phyloP scores from a whole-genome alignment of 495 filamentous ascomycete genomes.

The Aspergillus saccharolyticus region DNA sequence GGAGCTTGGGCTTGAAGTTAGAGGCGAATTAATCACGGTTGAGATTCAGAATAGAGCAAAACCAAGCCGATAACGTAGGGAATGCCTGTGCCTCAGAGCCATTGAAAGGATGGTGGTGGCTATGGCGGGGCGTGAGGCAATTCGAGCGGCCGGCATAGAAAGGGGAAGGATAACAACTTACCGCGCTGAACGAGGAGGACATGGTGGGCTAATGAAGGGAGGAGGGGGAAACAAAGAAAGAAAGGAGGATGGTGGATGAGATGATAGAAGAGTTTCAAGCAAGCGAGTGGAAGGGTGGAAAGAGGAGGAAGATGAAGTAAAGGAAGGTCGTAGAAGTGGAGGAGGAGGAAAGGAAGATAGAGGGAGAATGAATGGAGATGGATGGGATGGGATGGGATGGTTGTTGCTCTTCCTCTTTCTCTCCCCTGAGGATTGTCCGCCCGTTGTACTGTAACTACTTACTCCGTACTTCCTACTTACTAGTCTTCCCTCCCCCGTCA shows the following conservation, averaged over 20 bases:
- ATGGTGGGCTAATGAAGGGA: constrained; percentile 41
- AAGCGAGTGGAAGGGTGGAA: constrained; percentile 12
- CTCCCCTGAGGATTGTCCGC: constrained; percentile 3
- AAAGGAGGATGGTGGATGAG: constrained; percentile 10
- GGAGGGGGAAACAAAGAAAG: constrained; percentile 14
- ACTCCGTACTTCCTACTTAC: neutral
- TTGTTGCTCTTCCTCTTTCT: constrained; percentile 1
- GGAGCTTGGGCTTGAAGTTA: constrained; percentile 76
- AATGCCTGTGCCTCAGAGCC: neutral
- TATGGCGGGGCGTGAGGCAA: constrained; percentile 9
- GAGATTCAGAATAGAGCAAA: constrained; percentile 11
- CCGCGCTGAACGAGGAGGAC: constrained; percentile 59
- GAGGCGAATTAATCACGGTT: constrained; percentile 33
- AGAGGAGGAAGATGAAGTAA: constrained; percentile 1
- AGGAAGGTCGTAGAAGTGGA: constrained; percentile 7
- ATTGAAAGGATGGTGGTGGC: constrained; percentile 12
- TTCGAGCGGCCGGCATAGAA: constrained; percentile 31
- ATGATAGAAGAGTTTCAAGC: constrained; percentile 15
- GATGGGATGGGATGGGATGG: constrained; percentile 11
- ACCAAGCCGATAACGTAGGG: neutral
- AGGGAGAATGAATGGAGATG: constrained; percentile 20
- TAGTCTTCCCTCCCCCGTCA: constrained; percentile 2
- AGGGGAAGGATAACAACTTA: constrained; percentile 43
- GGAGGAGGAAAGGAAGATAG: constrained; percentile 13
- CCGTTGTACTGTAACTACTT: too few relatives aligned